phyloP scores from a whole-genome alignment of 495 filamentous ascomycete species.

The Xylaria grammica region DNA sequence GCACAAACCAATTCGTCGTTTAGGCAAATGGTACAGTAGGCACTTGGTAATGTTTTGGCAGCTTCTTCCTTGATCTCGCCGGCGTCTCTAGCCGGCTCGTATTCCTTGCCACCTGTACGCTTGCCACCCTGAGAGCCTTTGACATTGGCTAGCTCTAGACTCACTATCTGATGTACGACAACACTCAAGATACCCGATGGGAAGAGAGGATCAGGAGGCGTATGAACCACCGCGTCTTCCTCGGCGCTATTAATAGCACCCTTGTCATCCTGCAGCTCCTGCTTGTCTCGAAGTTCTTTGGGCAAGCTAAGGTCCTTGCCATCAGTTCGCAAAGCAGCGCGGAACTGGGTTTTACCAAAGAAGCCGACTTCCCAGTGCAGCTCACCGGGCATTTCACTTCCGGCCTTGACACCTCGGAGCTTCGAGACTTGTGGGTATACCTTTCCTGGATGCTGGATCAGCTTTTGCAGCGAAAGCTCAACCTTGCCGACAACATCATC shows the following conservation, averaged over 20 bases:
- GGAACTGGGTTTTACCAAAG: constrained; percentile 86
- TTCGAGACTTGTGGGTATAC: constrained; percentile 94
- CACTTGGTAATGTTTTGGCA: constrained; percentile 76
- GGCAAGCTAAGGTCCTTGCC: constrained; percentile 82
- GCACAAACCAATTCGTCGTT: constrained; percentile 77
- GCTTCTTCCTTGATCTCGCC: constrained; percentile 85
- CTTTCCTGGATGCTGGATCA: constrained; percentile 89
- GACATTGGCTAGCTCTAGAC: constrained; percentile 84
- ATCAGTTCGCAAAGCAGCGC: constrained; percentile 80
- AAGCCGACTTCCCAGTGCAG: constrained; percentile 96
- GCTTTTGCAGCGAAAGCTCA: constrained; percentile 88
- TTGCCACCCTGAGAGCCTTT: constrained; percentile 68
- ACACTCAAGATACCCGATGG: constrained; percentile 84
- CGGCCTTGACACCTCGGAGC: constrained; percentile 78
- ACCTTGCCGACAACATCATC: constrained; percentile 96
- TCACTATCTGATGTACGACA: constrained; percentile 93
- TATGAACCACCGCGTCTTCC: constrained; percentile 86
- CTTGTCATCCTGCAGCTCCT: constrained; percentile 86
- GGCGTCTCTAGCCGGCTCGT: constrained; percentile 84
- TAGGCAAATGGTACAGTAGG: constrained; percentile 87
- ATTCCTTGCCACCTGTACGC: constrained; percentile 76
- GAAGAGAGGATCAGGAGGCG: constrained; percentile 92
- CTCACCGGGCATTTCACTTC: constrained; percentile 88
- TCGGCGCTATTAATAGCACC: constrained; percentile 73
- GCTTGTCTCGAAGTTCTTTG: constrained; percentile 69